Base-by-base conservation (phyloP, 441 rosid genomes). In the Adansonia grandidieri region DNA sequence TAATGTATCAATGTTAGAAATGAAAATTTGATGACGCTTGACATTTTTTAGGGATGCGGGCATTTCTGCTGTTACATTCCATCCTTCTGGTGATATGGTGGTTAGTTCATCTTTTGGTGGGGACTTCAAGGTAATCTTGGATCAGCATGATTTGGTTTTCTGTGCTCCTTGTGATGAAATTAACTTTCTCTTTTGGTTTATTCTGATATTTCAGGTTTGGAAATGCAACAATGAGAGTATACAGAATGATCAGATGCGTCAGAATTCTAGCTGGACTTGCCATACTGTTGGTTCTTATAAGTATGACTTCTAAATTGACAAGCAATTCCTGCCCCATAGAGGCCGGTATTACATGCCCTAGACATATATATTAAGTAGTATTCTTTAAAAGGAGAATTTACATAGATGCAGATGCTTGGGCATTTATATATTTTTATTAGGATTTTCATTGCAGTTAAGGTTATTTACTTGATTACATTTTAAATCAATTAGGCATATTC, bases 251-350 rank as follows among this genome's bases (percentile, higher is more conserved):
- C 86, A 83, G 76, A 71, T 19, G 68, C 85, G 24, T 65, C 80
- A 81, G 74, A 86, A 83, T 82, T 84, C 89, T 72, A 89, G 93
- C 85, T 97, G 98, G 99, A 89, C 80, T 67, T 95, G 97, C 82
- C 94, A 92, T 81, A 89, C 98, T 53, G 94, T 93, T 77, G 99
- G 98, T 77, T 91, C 99, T 74, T 95, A 93, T 58, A 93, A 90
- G 99, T 97, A 93, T 82, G 85, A 64, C 28, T 50, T 74, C 75
- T 81, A 56, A 57, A 54, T 77, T 53, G 53, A 28, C 74, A 7
- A 50, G 6, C 64, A 54, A 28, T 70, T 37, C 9, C 9, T 72
- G 63, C 44, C 2, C 28, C 64, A n/a, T 22, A 9, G 6, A 51
- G 24, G 9, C 32, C 2, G 3, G 48, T 9, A 5, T 72, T 54